These are phyloP conservation scores for Bryoerythrophyllum caledonicum DNA, from an alignment of 225 moss, liverwort and hornwort species.

Conservation along the genomic window DNA sequence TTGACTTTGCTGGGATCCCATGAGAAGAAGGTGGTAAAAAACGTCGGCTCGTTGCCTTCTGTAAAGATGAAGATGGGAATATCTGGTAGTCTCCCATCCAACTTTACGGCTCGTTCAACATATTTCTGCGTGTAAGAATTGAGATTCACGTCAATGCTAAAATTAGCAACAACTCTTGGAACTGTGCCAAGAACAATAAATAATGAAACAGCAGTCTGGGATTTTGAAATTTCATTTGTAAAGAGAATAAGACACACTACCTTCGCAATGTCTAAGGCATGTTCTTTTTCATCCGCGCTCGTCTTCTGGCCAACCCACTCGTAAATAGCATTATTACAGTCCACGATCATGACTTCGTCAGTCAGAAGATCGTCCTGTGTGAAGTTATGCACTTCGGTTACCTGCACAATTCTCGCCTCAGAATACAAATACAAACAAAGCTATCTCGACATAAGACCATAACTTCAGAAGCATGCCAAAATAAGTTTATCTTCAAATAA, in stretches of 20 bases:
- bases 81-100: slow-evolving; percentile 60
- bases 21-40: slow-evolving; percentile 74
- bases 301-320: slow-evolving; percentile 84
- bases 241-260: slow-evolving; percentile 33
- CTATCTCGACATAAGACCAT: background rate
- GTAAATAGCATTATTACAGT: slow-evolving; percentile 62
- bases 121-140: slow-evolving; percentile 55
- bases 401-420: slow-evolving; percentile 47
- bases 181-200: slow-evolving; percentile 3
- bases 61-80: slow-evolving; percentile 66
- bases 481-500: slow-evolving; percentile 4
- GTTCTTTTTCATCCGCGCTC: slow-evolving; percentile 52
- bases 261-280: slow-evolving; percentile 61
- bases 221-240: background rate
- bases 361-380: slow-evolving; percentile 91
- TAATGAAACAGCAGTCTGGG: slow-evolving; percentile 1
- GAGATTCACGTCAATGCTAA: slow-evolving; percentile 3
- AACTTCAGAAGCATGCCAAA: slow-evolving; percentile 10
- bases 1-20: slow-evolving; percentile 81
- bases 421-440: slow-evolving; percentile 6
- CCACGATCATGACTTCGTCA: slow-evolving; percentile 91
- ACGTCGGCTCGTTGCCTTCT: slow-evolving; percentile 79
- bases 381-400: slow-evolving; percentile 82
- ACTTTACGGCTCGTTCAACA: slow-evolving; percentile 55
- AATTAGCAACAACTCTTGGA: background rate